Evolutionary conservation across 2,329 filamentous ascomycete genomes (phyloP).

Genomic region (Nectriaceae sp.): DNA sequence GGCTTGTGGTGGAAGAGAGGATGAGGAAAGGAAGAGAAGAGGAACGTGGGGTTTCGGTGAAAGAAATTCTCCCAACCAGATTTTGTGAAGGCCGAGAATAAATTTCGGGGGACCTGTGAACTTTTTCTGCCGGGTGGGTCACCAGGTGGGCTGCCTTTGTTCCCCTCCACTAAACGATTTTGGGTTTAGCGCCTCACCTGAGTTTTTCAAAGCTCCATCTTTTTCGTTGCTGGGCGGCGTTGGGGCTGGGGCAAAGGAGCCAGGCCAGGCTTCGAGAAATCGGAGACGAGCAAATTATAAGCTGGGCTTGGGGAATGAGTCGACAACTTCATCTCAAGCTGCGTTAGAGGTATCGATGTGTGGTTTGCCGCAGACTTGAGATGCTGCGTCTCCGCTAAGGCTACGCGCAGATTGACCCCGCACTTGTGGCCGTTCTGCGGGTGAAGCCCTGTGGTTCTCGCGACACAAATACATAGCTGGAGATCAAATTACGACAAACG

Average conservation of each 20-base stretch:
- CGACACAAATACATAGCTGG: too few species aligned
- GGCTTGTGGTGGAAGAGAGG: constrained; percentile 30
- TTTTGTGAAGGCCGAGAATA: constrained; percentile 35
- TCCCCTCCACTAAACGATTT: constrained; percentile 28
- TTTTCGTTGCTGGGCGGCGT: constrained; percentile 8
- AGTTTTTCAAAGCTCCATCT: constrained; percentile 28
- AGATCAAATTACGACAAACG: too few species aligned
- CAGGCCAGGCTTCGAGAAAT: too few species aligned
- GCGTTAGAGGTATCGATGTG: too few species aligned
- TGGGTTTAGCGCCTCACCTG: constrained; percentile 27
- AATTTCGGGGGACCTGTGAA: constrained; percentile 35
- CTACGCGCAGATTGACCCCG: too few species aligned
- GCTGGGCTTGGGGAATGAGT: too few species aligned
- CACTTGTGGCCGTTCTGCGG: too few species aligned
- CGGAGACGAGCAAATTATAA: neutral
- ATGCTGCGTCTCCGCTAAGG: too few species aligned
- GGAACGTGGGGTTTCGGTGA: constrained; percentile 39
- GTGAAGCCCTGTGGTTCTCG: too few species aligned
- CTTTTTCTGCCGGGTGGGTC: constrained; percentile 35
- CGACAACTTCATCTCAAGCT: too few species aligned
- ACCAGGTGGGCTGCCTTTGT: constrained; percentile 19
- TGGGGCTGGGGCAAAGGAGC: too few species aligned
- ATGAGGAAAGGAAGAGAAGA: constrained; percentile 29
- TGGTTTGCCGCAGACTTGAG: too few species aligned
- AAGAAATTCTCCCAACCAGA: constrained; percentile 39